Evolutionary conservation across 1,139 yeast genomes (phyloP), one percentile per base, ranked within the genome.

Genomic region (Scheffersomyces cryptocercus): DNA sequence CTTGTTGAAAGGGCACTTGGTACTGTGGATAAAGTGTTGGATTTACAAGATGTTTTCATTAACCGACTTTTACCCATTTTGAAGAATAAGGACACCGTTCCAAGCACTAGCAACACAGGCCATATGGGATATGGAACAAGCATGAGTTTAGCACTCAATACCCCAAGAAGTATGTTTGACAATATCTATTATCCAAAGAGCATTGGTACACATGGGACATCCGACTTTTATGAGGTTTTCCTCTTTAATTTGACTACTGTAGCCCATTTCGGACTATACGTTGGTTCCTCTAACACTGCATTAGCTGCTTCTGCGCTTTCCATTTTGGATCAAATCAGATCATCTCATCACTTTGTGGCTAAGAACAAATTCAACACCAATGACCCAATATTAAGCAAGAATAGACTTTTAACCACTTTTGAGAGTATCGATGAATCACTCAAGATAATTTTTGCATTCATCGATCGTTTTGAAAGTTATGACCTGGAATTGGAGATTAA

Each of bases 371-470:
- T 40, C 15, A 53, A 63, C 14, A 48, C 62, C 5, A 56, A 59
- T 11, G 75, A 72, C 43, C 65, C 75, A 1, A 57, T 81, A 11
- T 65, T 79, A 42, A 75, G 73, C 16, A 78, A 75, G 47, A 83
- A 84, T 50, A 78, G 93, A 50, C 65, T 91, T n/a, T 65, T 91
- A 36, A 83, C 89, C 0, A 75, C 88, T 28, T 75, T 87, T 41
- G 85, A 84, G 55, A 84, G 88, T 12, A 80, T 87, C 29, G 88
- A 86, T 53, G 97, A 90, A 53, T 73, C 83, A 0, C 63, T 68
- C 4, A 77, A 90, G 48, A 86, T 93, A 37, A 81, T 86, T 50
- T 81, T 78, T 53, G 83, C 90, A 0, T 82, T 90, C 48, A 82
- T 88, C 38, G 79, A 80, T 40, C 96, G 88, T 56, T 66, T 91